Conservation (phyloP, 2,329 filamentous ascomycete genomes). For the Huntiella abstrusa region DNA sequence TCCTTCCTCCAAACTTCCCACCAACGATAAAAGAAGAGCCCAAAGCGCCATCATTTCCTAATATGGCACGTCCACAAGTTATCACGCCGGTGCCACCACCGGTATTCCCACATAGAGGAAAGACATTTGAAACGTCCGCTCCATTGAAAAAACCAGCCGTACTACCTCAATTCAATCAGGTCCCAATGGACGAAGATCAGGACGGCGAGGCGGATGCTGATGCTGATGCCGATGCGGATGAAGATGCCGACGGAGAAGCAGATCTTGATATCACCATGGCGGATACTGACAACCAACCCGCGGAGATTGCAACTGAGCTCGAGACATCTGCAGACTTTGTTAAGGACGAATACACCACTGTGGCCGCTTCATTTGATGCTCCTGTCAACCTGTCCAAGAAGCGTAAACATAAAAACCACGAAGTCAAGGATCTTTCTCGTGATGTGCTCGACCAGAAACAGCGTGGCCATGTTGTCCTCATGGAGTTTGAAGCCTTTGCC, state of each 20-base stretch:
- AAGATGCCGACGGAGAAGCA: background rate
- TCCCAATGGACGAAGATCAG: conserved; percentile 9
- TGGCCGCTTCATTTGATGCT: conserved; percentile 27
- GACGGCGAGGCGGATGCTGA: conserved; percentile 1
- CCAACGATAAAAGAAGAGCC: too few relatives aligned
- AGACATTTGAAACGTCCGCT: conserved; percentile 24
- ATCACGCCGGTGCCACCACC: background rate
- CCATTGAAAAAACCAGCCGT: conserved; percentile 25
- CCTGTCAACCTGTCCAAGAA: conserved; percentile 34
- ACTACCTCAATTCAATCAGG: conserved; percentile 20
- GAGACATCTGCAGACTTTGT: conserved; percentile 23
- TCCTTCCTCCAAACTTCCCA: background rate
- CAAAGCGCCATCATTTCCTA: too few relatives aligned
- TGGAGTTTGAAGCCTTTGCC: conserved; percentile 50
- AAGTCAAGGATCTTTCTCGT: conserved; percentile 36
- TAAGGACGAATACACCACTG: conserved; percentile 32
- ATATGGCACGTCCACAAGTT: too few relatives aligned
- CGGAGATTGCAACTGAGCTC: conserved; percentile 30
- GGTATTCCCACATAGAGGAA: background rate
- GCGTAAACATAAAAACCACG: conserved; percentile 28
- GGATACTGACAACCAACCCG: conserved; percentile 5
- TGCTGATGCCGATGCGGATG: conserved; percentile 2
- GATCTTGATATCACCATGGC: conserved; percentile 7
- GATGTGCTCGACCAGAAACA: conserved; percentile 61
- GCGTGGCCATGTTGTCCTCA: conserved; percentile 55